Conservation (phyloP, 495 filamentous ascomycete genomes). For the Patellaria atrata region DNA sequence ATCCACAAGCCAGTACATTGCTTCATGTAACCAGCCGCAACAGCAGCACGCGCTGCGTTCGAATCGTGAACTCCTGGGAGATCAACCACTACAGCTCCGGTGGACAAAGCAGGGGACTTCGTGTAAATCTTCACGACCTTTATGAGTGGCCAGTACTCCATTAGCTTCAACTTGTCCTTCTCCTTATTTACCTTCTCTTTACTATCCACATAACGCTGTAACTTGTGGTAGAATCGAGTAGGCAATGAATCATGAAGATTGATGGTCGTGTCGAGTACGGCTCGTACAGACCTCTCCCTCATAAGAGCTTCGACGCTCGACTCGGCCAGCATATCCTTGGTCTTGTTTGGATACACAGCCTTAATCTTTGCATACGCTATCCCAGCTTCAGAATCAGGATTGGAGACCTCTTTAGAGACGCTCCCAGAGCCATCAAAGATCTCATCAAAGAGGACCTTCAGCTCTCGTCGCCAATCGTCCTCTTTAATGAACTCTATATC, state of each 20-base stretch:
- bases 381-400: slow-evolving; percentile 37
- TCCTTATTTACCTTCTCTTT: slow-evolving; percentile 33
- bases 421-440: slow-evolving; percentile 34
- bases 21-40: slow-evolving; percentile 49
- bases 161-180: slow-evolving; percentile 23
- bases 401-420: slow-evolving; percentile 31
- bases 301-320: slow-evolving; percentile 29
- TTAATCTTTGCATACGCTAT: slow-evolving; percentile 51
- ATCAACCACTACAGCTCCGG: slow-evolving; percentile 52
- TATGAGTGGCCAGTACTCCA: slow-evolving; percentile 54
- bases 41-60: slow-evolving; percentile 47
- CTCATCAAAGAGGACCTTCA: slow-evolving; percentile 37
- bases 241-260: slow-evolving; percentile 28
- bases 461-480: slow-evolving; percentile 44
- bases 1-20: slow-evolving; percentile 40
- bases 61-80: slow-evolving; percentile 51
- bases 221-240: slow-evolving; percentile 29
- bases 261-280: slow-evolving; percentile 35
- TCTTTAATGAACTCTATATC: slow-evolving; percentile 46
- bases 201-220: slow-evolving; percentile 39
- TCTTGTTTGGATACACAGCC: slow-evolving; percentile 45
- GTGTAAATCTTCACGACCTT: slow-evolving; percentile 47
- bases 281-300: slow-evolving; percentile 25
- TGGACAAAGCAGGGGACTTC: slow-evolving; percentile 40
- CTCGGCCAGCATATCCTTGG: slow-evolving; percentile 33